Conservation (phyloP, 768 basidiomycete species). For the Collybiopsis luxurians region DNA sequence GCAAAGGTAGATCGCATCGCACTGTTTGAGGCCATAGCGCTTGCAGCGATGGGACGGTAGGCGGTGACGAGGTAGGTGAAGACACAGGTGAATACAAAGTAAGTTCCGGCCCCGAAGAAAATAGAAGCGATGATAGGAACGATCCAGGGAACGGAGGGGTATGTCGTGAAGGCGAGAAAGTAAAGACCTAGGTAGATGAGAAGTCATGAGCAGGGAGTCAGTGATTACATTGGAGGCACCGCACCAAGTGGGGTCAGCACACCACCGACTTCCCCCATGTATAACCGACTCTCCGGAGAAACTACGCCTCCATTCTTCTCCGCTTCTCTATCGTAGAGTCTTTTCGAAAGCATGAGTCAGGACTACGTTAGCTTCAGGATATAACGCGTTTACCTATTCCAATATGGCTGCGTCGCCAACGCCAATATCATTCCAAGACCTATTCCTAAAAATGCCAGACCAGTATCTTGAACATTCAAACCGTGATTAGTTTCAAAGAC, state of each 20-base stretch:
- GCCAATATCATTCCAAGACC: constrained; percentile 55
- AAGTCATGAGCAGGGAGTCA: constrained; percentile 43
- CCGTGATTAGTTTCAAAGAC: constrained; percentile 53
- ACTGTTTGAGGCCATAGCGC: constrained; percentile 66
- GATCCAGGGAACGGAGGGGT: constrained; percentile 56
- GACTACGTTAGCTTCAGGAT: too few relatives aligned
- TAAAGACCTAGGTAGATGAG: constrained; percentile 40
- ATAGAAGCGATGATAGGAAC: constrained; percentile 61
- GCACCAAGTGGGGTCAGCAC: constrained; percentile 59
- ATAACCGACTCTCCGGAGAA: constrained; percentile 64
- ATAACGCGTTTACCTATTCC: constrained; percentile 38
- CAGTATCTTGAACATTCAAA: constrained; percentile 50
- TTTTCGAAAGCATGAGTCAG: constrained; percentile 18
- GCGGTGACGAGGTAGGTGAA: constrained; percentile 73
- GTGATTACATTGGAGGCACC: constrained; percentile 47
- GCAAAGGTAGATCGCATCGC: constrained; percentile 61
- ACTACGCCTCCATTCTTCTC: constrained; percentile 40
- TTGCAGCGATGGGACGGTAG: constrained; percentile 64
- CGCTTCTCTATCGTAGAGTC: constrained; percentile 35
- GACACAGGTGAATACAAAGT: constrained; percentile 67
- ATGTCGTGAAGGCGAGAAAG: constrained; percentile 54
- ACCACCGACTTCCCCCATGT: constrained; percentile 69
- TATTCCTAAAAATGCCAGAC: constrained; percentile 60
- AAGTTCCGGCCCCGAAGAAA: constrained; percentile 63
- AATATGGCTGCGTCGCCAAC: constrained; percentile 47